phyloP scores from a whole-genome alignment of 1,284 basidiomycete genomes.

The Mycosarcoma maydis region DNA sequence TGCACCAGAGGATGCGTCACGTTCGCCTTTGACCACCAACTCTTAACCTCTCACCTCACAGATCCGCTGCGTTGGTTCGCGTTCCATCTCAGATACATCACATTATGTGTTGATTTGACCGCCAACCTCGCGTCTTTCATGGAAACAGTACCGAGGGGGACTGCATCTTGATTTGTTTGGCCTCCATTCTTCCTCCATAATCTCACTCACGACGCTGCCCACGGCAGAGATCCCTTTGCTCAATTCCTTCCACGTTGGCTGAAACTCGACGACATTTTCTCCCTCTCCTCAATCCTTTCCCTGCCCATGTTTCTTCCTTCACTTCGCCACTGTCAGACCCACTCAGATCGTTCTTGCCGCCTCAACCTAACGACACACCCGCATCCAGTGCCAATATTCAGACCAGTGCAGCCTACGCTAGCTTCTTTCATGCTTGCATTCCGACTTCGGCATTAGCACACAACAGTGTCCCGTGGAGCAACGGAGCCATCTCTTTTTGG shows the following conservation, averaged over 20 bases:
- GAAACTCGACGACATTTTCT: background rate
- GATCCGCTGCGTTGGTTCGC: constrained; percentile 1
- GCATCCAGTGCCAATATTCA: too few relatives aligned
- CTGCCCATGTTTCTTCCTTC: background rate
- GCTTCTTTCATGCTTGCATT: constrained; percentile 13
- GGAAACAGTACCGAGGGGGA: too few relatives aligned
- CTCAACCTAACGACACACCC: too few relatives aligned
- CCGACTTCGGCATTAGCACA: background rate
- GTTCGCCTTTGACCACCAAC: background rate
- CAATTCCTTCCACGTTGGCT: background rate
- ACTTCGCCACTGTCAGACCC: too few relatives aligned
- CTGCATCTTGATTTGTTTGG: constrained; percentile 1
- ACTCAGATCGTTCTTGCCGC: too few relatives aligned
- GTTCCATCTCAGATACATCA: background rate
- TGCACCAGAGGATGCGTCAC: background rate
- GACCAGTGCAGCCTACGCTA: too few relatives aligned
- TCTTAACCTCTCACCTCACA: background rate
- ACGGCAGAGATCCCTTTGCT: too few relatives aligned
- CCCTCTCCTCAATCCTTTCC: background rate
- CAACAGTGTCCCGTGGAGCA: background rate
- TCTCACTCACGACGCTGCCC: background rate
- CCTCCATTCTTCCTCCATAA: background rate
- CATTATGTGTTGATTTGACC: background rate
- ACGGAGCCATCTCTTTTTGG: background rate
- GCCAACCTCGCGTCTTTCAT: constrained; percentile 2